Evolutionary conservation across 768 basidiomycete species (phyloP), one percentile per base, ranked within the genome.

Genomic region (Hebeloma cylindrosporum): DNA sequence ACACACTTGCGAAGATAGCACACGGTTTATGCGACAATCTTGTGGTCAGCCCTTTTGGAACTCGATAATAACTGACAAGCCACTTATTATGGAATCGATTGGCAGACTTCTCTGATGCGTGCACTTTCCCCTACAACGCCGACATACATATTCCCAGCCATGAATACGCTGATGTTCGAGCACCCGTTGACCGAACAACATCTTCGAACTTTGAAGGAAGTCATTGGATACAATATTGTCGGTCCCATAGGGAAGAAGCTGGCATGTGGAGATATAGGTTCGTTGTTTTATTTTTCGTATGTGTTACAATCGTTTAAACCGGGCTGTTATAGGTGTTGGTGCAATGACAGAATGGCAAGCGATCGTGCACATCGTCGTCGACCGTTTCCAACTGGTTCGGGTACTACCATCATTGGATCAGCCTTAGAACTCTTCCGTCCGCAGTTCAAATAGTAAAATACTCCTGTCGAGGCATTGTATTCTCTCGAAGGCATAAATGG

Each of bases 91-190:
- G 29, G 20, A 25, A n/a, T 40, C 18, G 46, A 17, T 20, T 8
- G 13, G 13, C 51, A 86, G 85, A 85, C 82, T 8, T 86, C 92
- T 10, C 75, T 96, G 3, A 77, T 96, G 48, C 82, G 92, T 16
- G 94, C 92, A 0, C 70, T 95, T 0, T 73, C 88, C 2, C 89
- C 93, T 0, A 74, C 78, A 5, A 96, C 91, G 0, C 88, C 88
- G 5, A 93, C 91, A 5, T 92, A 86, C 58, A 66, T 97, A 27
- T 98, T 94, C 60, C 95, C 95, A 1, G 96, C 95, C 0, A 99
- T 98, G 95, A 99, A 99, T 64, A 98, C 96, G 3, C 72, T 91
- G 53, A 99, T 99, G 95, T 98, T 90, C 60, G 82, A 88, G 47
- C 94, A 98, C 60, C 93, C 93, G 14, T 74, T 98, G 16, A 97